A percentile compares a stretch with the other conserved stretches of the same genome.
phyloP scores from a whole-genome alignment of 1,139 yeast genomes.

The Pichia sp. region DNA sequence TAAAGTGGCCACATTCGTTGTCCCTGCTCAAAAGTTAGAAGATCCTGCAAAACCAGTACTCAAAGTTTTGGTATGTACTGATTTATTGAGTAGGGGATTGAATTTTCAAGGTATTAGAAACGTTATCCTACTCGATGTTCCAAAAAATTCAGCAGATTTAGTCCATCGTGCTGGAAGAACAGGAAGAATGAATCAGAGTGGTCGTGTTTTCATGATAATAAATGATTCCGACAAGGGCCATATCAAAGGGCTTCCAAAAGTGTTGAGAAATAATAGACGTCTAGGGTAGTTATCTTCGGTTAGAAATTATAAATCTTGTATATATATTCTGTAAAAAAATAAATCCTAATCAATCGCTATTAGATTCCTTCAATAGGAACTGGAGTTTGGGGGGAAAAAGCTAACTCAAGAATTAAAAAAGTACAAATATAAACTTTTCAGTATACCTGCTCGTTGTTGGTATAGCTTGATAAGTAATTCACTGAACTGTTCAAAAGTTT shows the following conservation, averaged over 20 bases:
- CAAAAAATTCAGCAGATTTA: conserved; percentile 77
- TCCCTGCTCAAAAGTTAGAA: conserved; percentile 47
- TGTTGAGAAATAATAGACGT: conserved; percentile 51
- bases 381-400: background rate
- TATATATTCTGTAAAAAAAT: background rate
- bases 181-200: conserved; percentile 85
- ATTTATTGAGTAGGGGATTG: conserved; percentile 82
- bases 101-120: conserved; percentile 81
- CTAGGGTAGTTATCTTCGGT: conserved; percentile 21
- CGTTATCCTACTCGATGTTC: conserved; percentile 80
- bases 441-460: conserved; percentile 18
- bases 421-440: background rate
- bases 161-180: conserved; percentile 93
- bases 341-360: background rate
- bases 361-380: background rate
- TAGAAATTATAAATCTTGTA: background rate
- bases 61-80: conserved; percentile 83
- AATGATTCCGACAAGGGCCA: conserved; percentile 71
- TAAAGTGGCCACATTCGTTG: conserved; percentile 57
- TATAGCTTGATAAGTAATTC: conserved; percentile 17
- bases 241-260: conserved; percentile 79
- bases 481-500: conserved; percentile 27
- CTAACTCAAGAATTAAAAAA: too few species aligned
- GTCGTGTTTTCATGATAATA: conserved; percentile 75
- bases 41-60: conserved; percentile 32